Conservation (phyloP, 768 basidiomycete genomes). For the Hortiboletus flavorubellus region DNA sequence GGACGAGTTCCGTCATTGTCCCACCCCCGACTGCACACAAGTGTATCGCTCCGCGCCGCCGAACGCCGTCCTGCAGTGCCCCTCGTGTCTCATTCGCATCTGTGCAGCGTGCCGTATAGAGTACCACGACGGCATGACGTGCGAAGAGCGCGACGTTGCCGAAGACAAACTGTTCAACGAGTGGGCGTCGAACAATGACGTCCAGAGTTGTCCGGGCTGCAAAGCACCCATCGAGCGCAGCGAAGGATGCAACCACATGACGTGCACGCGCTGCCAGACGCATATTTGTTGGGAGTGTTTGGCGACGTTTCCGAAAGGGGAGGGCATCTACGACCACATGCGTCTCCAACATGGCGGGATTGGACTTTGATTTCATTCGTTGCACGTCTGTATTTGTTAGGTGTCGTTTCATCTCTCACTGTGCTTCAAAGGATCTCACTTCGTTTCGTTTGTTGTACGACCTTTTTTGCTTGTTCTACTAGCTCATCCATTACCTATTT, state of each 20-base stretch:
- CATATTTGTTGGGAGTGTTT: slow-evolving; percentile 84
- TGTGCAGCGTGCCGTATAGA: slow-evolving; percentile 60
- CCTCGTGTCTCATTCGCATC: slow-evolving; percentile 66
- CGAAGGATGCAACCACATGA: slow-evolving; percentile 82
- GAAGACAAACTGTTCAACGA: slow-evolving; percentile 56
- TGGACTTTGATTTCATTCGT: slow-evolving; percentile 32
- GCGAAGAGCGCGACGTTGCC: slow-evolving; percentile 51
- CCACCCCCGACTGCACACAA: slow-evolving; percentile 74
- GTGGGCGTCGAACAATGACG: slow-evolving; percentile 62
- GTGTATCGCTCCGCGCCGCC: slow-evolving; percentile 58
- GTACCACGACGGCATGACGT: slow-evolving; percentile 65
- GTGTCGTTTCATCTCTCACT: background rate
- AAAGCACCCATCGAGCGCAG: slow-evolving; percentile 65
- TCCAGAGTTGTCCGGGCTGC: slow-evolving; percentile 75
- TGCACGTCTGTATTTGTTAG: background rate
- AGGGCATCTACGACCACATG: slow-evolving; percentile 82
- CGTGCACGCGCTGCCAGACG: slow-evolving; percentile 67
- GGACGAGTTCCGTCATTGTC: slow-evolving; percentile 68
- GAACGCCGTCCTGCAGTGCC: slow-evolving; percentile 60
- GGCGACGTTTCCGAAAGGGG: slow-evolving; percentile 61
- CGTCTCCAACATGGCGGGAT: slow-evolving; percentile 61
- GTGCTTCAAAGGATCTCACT: background rate
- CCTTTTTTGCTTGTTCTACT: background rate
- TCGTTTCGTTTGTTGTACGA: slow-evolving; percentile 10
- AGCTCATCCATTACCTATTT: slow-evolving; percentile 14